Conservation (phyloP, 345 rosid species). For the Garcia nutans region DNA sequence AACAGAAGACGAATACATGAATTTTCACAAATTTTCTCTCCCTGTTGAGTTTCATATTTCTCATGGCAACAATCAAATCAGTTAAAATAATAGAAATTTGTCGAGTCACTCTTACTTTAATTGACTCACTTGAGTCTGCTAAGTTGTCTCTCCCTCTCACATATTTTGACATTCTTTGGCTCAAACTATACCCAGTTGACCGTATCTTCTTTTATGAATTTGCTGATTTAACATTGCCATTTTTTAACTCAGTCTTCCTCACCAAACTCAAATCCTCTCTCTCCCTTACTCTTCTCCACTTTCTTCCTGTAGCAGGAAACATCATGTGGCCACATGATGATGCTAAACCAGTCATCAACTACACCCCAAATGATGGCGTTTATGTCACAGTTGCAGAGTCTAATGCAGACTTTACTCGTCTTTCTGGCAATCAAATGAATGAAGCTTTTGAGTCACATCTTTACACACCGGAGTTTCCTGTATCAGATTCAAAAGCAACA, state of each 20-base stretch:
- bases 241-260: constrained; percentile 5
- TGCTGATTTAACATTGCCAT: not conserved
- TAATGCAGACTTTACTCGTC: not conserved
- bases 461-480: constrained; percentile 9
- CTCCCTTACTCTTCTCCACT: constrained; percentile 12
- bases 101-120: not conserved
- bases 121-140: constrained; percentile 4
- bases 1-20: too few relatives aligned
- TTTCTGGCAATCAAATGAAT: not conserved
- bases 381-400: constrained; percentile 22
- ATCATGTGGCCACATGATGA: not conserved
- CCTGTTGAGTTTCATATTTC: too few relatives aligned
- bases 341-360: not conserved
- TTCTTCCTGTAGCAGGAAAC: not conserved
- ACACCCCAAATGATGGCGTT: constrained; percentile 7
- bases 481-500: constrained; percentile 9
- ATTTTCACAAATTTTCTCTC: too few relatives aligned
- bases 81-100: constrained; percentile 5
- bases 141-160: constrained; percentile 22
- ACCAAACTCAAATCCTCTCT: constrained; percentile 9
- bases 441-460: not conserved
- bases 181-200: constrained; percentile 16
- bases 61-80: not conserved
- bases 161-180: constrained; percentile 15
- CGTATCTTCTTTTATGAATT: constrained; percentile 16